phyloP scores from a whole-genome alignment of 2,329 filamentous ascomycete species.

The Xylariaceae sp. region DNA sequence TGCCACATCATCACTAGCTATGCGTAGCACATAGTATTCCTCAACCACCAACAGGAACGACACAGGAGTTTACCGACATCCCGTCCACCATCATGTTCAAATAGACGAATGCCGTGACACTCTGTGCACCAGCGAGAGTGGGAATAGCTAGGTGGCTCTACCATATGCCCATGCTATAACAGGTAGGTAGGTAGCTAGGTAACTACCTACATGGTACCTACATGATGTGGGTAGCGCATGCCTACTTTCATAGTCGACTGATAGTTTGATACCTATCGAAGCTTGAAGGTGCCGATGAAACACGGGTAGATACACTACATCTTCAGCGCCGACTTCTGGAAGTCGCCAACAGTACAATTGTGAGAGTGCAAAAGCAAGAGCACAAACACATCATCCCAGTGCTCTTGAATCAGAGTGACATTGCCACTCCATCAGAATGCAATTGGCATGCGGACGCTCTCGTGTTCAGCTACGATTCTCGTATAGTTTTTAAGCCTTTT shows the following conservation, averaged over 20 bases:
- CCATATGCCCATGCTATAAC: no score
- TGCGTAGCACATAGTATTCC: background rate
- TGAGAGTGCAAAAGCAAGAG: constrained; percentile 1
- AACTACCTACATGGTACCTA: no score
- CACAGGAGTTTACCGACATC: background rate
- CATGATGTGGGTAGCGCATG: no score
- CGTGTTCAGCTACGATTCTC: constrained; percentile 14
- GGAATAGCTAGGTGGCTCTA: no score
- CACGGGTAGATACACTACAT: constrained; percentile 12
- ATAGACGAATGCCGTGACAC: background rate
- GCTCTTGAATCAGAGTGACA: background rate
- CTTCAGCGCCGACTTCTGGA: constrained; percentile 11
- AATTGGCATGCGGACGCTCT: constrained; percentile 9
- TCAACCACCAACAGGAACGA: background rate
- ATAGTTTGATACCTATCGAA: background rate
- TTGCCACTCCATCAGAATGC: background rate
- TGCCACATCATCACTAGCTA: background rate
- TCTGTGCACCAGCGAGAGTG: background rate
- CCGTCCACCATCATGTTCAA: background rate
- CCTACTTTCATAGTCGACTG: no score
- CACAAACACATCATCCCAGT: constrained; percentile 3
- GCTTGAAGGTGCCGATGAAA: constrained; percentile 15
- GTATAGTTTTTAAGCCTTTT: background rate
- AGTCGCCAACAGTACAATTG: background rate
- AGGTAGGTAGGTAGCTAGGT: no score